Conservation (phyloP, 2,329 filamentous ascomycete genomes). For the Paecilomyces formosus region DNA sequence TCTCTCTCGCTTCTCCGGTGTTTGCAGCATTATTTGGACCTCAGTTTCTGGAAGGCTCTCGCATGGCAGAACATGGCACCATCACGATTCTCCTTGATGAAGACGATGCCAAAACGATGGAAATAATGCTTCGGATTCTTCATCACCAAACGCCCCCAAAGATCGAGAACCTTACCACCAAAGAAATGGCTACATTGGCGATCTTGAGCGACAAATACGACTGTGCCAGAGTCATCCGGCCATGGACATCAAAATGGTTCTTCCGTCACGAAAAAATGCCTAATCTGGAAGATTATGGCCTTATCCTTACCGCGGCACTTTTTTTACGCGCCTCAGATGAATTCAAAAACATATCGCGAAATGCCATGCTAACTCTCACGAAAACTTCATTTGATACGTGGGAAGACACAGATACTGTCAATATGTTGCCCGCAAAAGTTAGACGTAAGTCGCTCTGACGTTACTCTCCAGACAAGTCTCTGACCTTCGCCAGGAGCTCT, state of each 20-base stretch:
- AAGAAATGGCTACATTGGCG: no score
- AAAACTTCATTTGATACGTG: not conserved
- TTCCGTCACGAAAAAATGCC: no score
- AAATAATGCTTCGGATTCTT: not conserved
- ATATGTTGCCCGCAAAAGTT: no score
- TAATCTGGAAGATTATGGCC: not conserved
- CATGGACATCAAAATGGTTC: no score
- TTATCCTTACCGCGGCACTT: not conserved
- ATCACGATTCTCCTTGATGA: not conserved
- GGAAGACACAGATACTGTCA: not conserved
- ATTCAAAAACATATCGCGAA: not conserved
- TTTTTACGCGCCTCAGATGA: not conserved
- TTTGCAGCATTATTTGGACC: not conserved
- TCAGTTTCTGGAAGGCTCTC: not conserved
- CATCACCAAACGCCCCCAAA: not conserved
- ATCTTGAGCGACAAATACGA: no score
- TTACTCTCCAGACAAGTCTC: no score
- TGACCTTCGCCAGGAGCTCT: no score
- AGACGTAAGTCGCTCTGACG: no score
- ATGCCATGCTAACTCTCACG: no score
- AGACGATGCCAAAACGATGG: not conserved
- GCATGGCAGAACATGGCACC: not conserved
- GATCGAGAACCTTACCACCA: not conserved
- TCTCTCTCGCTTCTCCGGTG: not conserved
- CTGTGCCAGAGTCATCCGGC: no score